Evolutionary conservation across 2,329 filamentous ascomycete species (phyloP).

Genomic region (Paecilomyces sp.): DNA sequence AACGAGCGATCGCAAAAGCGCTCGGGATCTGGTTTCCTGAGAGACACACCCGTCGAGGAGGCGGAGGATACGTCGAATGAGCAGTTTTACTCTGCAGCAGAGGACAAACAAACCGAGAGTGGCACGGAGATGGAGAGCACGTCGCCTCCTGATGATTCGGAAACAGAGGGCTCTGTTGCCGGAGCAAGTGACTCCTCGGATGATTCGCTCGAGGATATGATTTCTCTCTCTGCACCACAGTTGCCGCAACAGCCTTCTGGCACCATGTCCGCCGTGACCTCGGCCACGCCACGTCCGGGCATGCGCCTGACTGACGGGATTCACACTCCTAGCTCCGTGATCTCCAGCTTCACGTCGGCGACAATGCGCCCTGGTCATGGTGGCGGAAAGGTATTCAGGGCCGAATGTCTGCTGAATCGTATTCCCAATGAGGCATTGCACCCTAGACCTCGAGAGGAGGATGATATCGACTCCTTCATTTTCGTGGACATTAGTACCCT

Average conservation of each 20-base stretch:
- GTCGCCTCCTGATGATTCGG: conserved; percentile 53
- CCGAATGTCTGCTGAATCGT: conserved; percentile 64
- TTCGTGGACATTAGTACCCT: conserved; percentile 85
- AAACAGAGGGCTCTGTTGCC: conserved; percentile 44
- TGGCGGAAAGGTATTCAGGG: conserved; percentile 74
- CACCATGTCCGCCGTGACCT: conserved; percentile 69
- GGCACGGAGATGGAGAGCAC: conserved; percentile 46
- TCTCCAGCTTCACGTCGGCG: conserved; percentile 78
- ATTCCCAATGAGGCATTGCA: conserved; percentile 76
- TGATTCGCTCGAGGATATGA: conserved; percentile 88
- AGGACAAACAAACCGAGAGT: conserved; percentile 54
- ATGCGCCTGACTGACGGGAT: conserved; percentile 66
- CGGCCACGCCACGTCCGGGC: conserved; percentile 71
- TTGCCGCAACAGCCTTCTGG: conserved; percentile 72
- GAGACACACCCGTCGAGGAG: conserved; percentile 51
- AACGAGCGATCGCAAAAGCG: conserved; percentile 41
- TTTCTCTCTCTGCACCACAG: conserved; percentile 74
- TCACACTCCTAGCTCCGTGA: conserved; percentile 78
- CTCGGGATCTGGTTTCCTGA: conserved; percentile 46
- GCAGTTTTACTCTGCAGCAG: conserved; percentile 85
- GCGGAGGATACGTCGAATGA: conserved; percentile 83
- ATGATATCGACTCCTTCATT: conserved; percentile 77
- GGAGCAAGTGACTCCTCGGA: conserved; percentile 74
- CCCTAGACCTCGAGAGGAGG: conserved; percentile 74
- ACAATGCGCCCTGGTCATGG: conserved; percentile 68